phyloP scores from a whole-genome alignment of 192 early-diverging fungal species.

The Helicostylum pulchrum region DNA sequence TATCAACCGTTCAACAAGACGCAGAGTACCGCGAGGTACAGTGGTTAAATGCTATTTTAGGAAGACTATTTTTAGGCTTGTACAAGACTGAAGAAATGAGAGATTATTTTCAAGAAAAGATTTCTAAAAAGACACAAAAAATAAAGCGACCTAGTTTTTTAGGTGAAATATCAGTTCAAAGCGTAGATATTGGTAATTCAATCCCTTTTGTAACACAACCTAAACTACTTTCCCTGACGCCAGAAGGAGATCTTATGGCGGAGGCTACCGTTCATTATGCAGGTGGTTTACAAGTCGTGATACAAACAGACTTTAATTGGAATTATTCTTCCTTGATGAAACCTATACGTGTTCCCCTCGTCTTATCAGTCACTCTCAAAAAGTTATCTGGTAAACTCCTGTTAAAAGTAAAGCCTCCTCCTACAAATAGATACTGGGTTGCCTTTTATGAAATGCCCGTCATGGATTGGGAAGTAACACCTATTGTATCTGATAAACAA shows the following conservation, averaged over 20 bases:
- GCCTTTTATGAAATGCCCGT: conserved; percentile 79
- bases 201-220: conserved; percentile 78
- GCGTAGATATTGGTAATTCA: conserved; percentile 73
- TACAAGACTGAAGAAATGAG: conserved; percentile 53
- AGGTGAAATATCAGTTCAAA: conserved; percentile 76
- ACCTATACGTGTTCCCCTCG: conserved; percentile 72
- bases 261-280: conserved; percentile 78
- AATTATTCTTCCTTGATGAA: conserved; percentile 53
- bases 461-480: conserved; percentile 69
- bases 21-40: conserved; percentile 47
- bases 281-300: conserved; percentile 54
- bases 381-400: conserved; percentile 71
- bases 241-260: conserved; percentile 66
- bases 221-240: conserved; percentile 65
- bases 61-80: conserved; percentile 74
- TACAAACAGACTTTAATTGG: conserved; percentile 64
- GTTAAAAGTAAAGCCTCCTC: conserved; percentile 73
- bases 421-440: conserved; percentile 83
- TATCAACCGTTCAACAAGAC: conserved; percentile 45
- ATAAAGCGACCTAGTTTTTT: conserved; percentile 65
- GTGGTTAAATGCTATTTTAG: conserved; percentile 88
- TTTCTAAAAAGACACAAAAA: conserved; percentile 59
- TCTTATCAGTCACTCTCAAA: conserved; percentile 71
- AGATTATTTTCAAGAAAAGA: conserved; percentile 33
- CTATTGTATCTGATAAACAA: conserved; percentile 81